Evolutionary conservation across 257 asterid species (phyloP).

Genomic region (Salvia splendens): DNA sequence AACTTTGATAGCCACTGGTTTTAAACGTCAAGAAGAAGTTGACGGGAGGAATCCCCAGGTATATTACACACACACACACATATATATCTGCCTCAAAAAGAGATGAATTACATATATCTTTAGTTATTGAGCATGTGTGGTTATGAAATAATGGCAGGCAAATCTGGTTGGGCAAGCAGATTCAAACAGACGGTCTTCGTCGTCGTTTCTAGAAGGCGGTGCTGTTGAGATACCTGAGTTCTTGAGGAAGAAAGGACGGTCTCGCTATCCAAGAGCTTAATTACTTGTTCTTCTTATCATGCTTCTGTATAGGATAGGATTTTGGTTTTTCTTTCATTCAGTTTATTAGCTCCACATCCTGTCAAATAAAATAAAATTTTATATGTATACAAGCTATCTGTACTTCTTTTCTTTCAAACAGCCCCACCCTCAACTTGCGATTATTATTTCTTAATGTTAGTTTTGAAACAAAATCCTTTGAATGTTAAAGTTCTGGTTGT

Average conservation of each 20-base stretch:
- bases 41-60: conserved; percentile 76
- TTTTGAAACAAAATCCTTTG: too few species aligned
- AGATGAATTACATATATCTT: background rate
- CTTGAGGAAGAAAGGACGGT: conserved; percentile 80
- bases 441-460: too few species aligned
- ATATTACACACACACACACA: conserved; percentile 4
- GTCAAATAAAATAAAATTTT: background rate
- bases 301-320: conserved; percentile 43
- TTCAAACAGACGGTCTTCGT: conserved; percentile 49
- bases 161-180: conserved; percentile 66
- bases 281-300: conserved; percentile 53
- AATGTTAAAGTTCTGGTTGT: too few species aligned
- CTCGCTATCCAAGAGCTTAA: conserved; percentile 87
- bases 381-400: too few species aligned
- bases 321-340: conserved; percentile 19
- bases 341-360: background rate
- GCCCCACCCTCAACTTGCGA: too few species aligned
- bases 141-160: conserved; percentile 45
- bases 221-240: conserved; percentile 85
- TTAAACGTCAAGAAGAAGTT: conserved; percentile 92
- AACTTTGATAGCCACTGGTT: conserved; percentile 93
- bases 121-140: background rate
- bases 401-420: background rate
- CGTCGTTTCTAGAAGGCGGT: conserved; percentile 69
- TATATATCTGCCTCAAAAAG: too few species aligned